A percentile compares a stretch with the other conserved stretches of the same genome.
phyloP scores from a whole-genome alignment of 164 flowering plant genomes.

The Houttuynia cordata region DNA sequence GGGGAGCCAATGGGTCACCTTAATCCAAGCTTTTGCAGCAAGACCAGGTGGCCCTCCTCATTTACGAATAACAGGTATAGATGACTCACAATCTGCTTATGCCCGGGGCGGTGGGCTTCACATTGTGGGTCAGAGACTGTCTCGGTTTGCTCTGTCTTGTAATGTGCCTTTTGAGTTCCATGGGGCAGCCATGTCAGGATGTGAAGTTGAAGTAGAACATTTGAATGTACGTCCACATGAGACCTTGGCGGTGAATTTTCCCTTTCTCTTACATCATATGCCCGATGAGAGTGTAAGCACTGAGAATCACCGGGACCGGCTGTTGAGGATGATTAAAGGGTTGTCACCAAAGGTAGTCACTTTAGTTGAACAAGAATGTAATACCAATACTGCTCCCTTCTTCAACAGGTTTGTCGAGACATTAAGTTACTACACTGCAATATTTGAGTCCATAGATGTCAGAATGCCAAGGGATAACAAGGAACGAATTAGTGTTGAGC shows the following conservation, averaged over 20 bases:
- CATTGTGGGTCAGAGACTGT: conserved; percentile 52
- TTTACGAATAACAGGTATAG: conserved; percentile 66
- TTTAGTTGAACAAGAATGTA: conserved; percentile 72
- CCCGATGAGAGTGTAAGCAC: conserved; percentile 70
- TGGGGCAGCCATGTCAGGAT: conserved; percentile 28
- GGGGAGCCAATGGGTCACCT: conserved; percentile 65
- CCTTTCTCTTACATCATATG: conserved; percentile 63
- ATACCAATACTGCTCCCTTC: conserved; percentile 59
- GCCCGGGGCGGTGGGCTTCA: conserved; percentile 56
- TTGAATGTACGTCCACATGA: conserved; percentile 41
- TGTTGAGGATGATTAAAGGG: conserved; percentile 54
- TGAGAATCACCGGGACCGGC: conserved; percentile 58
- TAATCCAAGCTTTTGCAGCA: conserved; percentile 58
- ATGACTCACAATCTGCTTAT: conserved; percentile 50
- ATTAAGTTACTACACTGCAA: conserved; percentile 38
- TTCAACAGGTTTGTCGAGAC: conserved; percentile 52
- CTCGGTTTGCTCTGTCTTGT: conserved; percentile 40
- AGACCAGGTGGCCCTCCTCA: conserved; percentile 72
- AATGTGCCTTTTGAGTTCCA: conserved; percentile 65
- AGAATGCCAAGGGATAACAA: conserved; percentile 49
- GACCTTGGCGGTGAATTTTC: conserved; percentile 66
- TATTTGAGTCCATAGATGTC: conserved; percentile 72
- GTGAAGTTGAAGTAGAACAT: conserved; percentile 32
- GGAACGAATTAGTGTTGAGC: conserved; percentile 63
- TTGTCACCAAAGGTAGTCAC: conserved; percentile 74